These are phyloP conservation scores for Neolentinus lepideus DNA, from an alignment of 1,284 basidiomycete species.

Conservation along the genomic window DNA sequence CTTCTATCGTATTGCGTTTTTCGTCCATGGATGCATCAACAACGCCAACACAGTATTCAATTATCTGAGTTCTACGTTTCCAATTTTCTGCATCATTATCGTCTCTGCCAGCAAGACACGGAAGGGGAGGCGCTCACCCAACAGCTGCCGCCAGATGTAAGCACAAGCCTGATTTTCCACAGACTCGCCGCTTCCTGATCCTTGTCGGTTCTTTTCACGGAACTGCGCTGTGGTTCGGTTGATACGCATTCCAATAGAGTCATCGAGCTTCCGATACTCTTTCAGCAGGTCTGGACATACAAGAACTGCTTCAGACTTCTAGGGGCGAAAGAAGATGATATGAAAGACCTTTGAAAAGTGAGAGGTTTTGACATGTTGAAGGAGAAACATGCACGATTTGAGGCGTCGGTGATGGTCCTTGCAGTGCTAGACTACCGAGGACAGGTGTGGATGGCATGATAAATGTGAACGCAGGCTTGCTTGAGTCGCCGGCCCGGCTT, in stretches of 20 bases:
- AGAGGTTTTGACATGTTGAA: constrained; percentile 73
- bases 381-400: constrained; percentile 60
- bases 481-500: constrained; percentile 7
- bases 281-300: constrained; percentile 64
- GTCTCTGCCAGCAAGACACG: constrained; percentile 1
- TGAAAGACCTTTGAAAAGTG: constrained; percentile 72
- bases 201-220: constrained; percentile 60
- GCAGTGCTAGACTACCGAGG: constrained; percentile 63
- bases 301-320: not conserved
- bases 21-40: constrained; percentile 60
- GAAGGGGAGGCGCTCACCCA: constrained; percentile 47
- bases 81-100: constrained; percentile 59
- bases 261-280: constrained; percentile 83
- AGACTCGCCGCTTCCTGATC: constrained; percentile 33
- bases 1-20: constrained; percentile 44
- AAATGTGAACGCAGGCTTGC: constrained; percentile 17
- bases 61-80: constrained; percentile 72
- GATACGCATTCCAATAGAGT: constrained; percentile 75
- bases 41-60: constrained; percentile 73
- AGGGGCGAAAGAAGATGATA: not conserved
- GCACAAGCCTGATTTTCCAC: constrained; percentile 71
- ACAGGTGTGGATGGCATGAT: constrained; percentile 43
- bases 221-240: constrained; percentile 79
- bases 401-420: constrained; percentile 49
- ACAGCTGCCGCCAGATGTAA: constrained; percentile 76